Evolutionary conservation across 805 yeast genomes (phyloP).

Genomic region (Saccharomyces paradoxus): DNA sequence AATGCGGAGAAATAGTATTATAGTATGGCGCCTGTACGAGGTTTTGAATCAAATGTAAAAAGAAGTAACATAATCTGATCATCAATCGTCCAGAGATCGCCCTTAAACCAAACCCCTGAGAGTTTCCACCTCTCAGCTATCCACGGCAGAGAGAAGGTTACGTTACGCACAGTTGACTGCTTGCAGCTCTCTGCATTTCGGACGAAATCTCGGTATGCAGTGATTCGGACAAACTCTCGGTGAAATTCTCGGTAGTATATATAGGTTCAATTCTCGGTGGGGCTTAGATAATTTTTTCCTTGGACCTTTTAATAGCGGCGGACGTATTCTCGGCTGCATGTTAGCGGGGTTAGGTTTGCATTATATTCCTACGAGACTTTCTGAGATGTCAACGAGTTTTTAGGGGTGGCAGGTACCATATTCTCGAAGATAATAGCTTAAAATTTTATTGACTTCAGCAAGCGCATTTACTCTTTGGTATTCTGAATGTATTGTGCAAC

Average conservation of each 20-base stretch:
- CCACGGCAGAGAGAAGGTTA: background rate
- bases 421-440: background rate
- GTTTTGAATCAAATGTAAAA: background rate
- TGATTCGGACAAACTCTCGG: background rate
- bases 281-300: background rate
- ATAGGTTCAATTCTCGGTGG: background rate
- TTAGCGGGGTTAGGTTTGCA: background rate
- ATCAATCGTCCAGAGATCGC: background rate
- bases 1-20: background rate
- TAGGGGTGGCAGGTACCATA: background rate
- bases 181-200: background rate
- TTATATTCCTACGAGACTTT: background rate
- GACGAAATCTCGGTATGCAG: background rate
- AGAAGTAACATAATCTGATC: background rate
- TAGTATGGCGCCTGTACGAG: background rate
- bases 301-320: background rate
- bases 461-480: background rate
- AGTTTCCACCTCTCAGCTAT: background rate
- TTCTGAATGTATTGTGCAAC: background rate
- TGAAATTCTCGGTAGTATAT: background rate
- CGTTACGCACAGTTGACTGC: background rate
- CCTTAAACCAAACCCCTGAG: background rate
- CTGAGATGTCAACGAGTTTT: background rate
- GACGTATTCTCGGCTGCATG: background rate
- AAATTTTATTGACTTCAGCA: background rate